Base-by-base conservation (phyloP, 371 early-diverging fungal genomes). In the Conidiobolus incongruus region DNA sequence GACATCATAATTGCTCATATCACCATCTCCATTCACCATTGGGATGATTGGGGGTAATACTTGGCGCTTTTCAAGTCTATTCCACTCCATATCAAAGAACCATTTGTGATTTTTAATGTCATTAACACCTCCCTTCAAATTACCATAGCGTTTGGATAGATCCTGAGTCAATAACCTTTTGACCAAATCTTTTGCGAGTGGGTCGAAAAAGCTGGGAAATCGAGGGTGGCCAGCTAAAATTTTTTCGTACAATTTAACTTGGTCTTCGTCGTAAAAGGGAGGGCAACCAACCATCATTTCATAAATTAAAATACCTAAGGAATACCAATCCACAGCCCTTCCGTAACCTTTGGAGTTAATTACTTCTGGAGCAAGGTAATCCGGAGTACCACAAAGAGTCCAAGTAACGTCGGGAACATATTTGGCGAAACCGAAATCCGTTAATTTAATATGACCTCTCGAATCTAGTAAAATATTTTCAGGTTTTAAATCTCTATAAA, bases 381-480 rank as follows among this genome's bases (percentile, higher is more conserved):
- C 98, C 7, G 98, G 98, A 20, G 98, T 98, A 15, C 99, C 99
- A 55, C 96, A 97, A 22, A 97, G 68, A 21, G 94, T 95, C 90
- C 91, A 91, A 12, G 94, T 95, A 45, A 80, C 75, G 54, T 89
- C 86, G 7, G 82, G 79, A 0, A 96, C 85, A 49, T 77, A 62
- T 54, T 96, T 98, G 35, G 98, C 93, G 67, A 98, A 97, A 1
- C 99, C 99, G 66, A 99, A 94, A 62, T 99, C 99, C 4, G 92
- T 92, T 44, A 99, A 84, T 63, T 93, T 92, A 53, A 98, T 85
- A 59, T 98, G 90, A 2, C 99, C 99, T 44, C 70, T 66, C n/a
- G 63, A 58, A 51, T 83, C 87, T 38, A 97, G 60, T 33, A 97
- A 54, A 42, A 96, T 56, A 58, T 96, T 96, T 59, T 81, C 90